A percentile compares a stretch with the other conserved stretches of the same genome.
Conservation (phyloP, 495 filamentous ascomycete species). For the Penicillium soppii region DNA sequence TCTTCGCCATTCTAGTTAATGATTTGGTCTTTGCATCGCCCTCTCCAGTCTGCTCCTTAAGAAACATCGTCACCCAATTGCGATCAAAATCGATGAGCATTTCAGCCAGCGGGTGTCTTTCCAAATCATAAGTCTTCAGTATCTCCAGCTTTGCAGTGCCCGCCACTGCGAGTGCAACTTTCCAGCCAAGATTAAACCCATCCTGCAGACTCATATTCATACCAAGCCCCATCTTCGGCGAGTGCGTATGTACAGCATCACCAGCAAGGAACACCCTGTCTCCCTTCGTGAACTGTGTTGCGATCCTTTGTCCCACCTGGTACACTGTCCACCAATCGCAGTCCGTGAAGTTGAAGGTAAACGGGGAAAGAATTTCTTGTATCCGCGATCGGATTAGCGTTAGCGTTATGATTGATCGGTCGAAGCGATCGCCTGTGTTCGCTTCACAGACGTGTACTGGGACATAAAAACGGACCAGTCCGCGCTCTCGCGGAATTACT, state of each 20-base stretch:
- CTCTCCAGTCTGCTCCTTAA: conserved; percentile 1
- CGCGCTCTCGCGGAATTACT: conserved; percentile 66
- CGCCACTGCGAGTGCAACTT: conserved; percentile 66
- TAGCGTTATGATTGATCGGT: conserved; percentile 58
- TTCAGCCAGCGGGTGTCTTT: conserved; percentile 68
- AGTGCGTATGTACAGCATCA: conserved; percentile 82
- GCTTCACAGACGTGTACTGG: conserved; percentile 49
- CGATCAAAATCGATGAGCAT: conserved; percentile 70
- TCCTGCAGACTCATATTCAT: conserved; percentile 87
- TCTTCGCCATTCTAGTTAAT: conserved; percentile 28
- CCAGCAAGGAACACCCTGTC: conserved; percentile 74
- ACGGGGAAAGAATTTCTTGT: conserved; percentile 59
- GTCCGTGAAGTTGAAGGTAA: conserved; percentile 58
- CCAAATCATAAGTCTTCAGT: conserved; percentile 69
- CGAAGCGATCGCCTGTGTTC: conserved; percentile 21
- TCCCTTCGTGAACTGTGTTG: conserved; percentile 63
- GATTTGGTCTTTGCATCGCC: conserved; percentile 12
- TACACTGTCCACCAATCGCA: conserved; percentile 61
- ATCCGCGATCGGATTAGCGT: conserved; percentile 58
- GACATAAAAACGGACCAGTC: conserved; percentile 67
- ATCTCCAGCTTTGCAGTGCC: conserved; percentile 55
- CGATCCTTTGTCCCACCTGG: conserved; percentile 70
- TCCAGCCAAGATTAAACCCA: conserved; percentile 78
- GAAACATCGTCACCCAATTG: conserved; percentile 24
- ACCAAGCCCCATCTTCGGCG: conserved; percentile 80